Conservation (phyloP, 2,329 filamentous ascomycete genomes). For the Sporothrix pseudoabietina region DNA sequence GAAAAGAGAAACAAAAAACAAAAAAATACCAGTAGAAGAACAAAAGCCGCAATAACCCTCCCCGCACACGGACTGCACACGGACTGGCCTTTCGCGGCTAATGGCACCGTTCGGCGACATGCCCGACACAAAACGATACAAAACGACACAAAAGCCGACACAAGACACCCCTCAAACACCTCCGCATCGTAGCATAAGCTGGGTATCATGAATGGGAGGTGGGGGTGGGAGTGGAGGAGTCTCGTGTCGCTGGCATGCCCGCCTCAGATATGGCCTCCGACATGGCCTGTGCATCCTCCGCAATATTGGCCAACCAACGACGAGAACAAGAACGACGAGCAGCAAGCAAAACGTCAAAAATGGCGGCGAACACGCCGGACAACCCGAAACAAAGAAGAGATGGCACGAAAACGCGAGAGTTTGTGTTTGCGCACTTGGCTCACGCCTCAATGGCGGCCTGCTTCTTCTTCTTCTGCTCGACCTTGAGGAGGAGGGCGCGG, state of each 20-base stretch:
- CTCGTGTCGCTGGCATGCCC: not conserved
- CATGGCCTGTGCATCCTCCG: not conserved
- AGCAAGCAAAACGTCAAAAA: not conserved
- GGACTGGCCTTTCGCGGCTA: not conserved
- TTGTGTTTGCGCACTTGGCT: not conserved
- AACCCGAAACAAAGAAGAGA: not conserved
- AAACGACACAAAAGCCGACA: no score
- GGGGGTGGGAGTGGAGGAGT: not conserved
- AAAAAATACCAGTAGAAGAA: not conserved
- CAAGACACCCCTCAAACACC: not conserved
- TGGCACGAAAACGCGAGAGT: no score
- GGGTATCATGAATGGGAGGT: slow-evolving; percentile 21
- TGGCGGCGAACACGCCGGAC: not conserved
- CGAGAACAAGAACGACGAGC: not conserved
- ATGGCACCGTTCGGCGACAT: not conserved
- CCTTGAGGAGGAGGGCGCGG: slow-evolving; percentile 73
- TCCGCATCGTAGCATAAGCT: not conserved
- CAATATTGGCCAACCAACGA: not conserved
- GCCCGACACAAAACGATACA: not conserved
- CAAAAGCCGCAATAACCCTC: not conserved
- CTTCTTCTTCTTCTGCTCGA: slow-evolving; percentile 48
- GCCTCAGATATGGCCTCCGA: not conserved
- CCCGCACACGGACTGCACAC: not conserved
- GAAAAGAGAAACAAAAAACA: not conserved
- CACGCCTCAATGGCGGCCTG: slow-evolving; percentile 44